Conservation (phyloP, 169 alveolate genomes). For the Cytauxzoon felis region DNA sequence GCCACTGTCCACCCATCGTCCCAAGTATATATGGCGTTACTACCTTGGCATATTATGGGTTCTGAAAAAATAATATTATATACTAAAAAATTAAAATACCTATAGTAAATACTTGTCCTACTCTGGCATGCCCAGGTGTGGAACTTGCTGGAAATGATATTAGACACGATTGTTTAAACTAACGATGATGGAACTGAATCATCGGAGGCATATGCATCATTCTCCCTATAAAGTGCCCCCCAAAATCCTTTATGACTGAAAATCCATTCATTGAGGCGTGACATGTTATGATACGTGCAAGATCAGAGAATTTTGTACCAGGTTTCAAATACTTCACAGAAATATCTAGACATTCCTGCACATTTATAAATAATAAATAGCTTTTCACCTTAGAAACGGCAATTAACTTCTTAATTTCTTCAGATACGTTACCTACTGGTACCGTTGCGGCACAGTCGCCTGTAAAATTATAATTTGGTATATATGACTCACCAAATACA, state of each 20-base stretch:
- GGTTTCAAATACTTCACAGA: constrained; percentile 85
- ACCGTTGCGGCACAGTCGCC: constrained; percentile 81
- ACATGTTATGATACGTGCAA: constrained; percentile 81
- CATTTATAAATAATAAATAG: background rate
- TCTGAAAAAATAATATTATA: constrained; percentile 71
- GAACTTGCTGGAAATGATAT: constrained; percentile 53
- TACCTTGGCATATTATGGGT: constrained; percentile 86
- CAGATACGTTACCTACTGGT: constrained; percentile 62
- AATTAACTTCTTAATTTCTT: constrained; percentile 49
- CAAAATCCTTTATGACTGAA: constrained; percentile 80
- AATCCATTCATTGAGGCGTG: constrained; percentile 80
- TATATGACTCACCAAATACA: constrained; percentile 76
- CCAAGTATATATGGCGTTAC: constrained; percentile 79
- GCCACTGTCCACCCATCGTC: constrained; percentile 88
- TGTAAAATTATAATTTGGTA: constrained; percentile 57
- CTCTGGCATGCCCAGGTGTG: constrained; percentile 37
- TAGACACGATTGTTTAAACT: background rate
- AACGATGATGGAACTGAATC: constrained; percentile 76
- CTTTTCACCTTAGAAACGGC: constrained; percentile 55
- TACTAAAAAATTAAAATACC: background rate
- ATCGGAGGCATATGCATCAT: constrained; percentile 89
- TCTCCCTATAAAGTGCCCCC: constrained; percentile 91
- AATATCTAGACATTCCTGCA: constrained; percentile 72
- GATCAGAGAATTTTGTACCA: constrained; percentile 77
- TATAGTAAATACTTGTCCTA: constrained; percentile 56